Percentiles rank a stretch among this genome's conserved stretches.
Evolutionary conservation across 1,284 basidiomycete genomes (phyloP).

Genomic region (Boletus sp.): DNA sequence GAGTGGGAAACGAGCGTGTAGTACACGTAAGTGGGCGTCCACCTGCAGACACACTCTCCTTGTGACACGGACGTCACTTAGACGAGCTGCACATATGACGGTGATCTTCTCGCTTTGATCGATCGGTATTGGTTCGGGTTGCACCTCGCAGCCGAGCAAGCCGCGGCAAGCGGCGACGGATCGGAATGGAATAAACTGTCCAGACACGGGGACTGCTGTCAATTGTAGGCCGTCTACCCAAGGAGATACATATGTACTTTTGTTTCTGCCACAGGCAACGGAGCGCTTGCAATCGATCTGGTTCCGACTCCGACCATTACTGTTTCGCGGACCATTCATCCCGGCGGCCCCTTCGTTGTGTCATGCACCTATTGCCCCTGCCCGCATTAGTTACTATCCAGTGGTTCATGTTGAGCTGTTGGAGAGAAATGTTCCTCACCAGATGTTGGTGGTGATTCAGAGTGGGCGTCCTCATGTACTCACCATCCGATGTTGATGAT

Average conservation of each 20-base stretch:
- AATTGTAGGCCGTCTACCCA: conserved; percentile 2
- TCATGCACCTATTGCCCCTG: too few species aligned
- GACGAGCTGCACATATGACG: conserved; percentile 1
- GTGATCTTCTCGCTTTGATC: conserved; percentile 1
- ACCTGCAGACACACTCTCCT: not conserved
- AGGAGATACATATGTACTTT: conserved; percentile 5
- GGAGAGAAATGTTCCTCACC: not conserved
- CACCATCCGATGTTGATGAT: too few species aligned
- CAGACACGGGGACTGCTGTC: conserved; percentile 14
- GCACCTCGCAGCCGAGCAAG: conserved; percentile 2
- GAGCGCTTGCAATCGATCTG: not conserved
- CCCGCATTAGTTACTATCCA: too few species aligned
- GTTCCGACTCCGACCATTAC: conserved; percentile 6
- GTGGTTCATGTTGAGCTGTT: not conserved
- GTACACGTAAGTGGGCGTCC: conserved; percentile 7
- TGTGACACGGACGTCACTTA: conserved; percentile 5
- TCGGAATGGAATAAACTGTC: conserved; percentile 5
- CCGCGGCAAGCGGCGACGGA: conserved; percentile 3
- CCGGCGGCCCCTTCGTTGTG: conserved; percentile 1
- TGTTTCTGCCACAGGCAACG: conserved; percentile 4
- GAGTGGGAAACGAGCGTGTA: not conserved
- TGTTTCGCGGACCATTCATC: conserved; percentile 13
- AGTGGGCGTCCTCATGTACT: not conserved
- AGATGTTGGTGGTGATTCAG: not conserved
- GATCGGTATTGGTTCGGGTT: conserved; percentile 1